Percentiles rank a stretch among this genome's conserved stretches.
Evolutionary conservation across 148 eudicot species (phyloP).

Genomic region (Cornus controversa): DNA sequence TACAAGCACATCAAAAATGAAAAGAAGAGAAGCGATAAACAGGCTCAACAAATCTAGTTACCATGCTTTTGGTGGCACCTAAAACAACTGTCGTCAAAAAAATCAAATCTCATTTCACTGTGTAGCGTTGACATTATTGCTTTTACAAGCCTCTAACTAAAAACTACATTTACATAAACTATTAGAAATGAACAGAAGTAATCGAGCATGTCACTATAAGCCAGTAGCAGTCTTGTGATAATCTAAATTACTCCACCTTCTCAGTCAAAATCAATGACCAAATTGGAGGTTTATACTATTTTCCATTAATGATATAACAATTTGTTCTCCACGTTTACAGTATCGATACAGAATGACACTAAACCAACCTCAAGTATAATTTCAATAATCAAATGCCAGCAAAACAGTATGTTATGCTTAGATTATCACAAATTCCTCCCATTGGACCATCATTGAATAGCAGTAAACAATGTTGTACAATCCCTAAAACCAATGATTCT

Average conservation of each 20-base stretch:
- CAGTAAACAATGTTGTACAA: background rate
- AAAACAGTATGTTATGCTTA: background rate
- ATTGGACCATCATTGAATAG: background rate
- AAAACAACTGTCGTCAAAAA: background rate
- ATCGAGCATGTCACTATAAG: background rate
- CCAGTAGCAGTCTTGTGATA: background rate
- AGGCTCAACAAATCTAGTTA: background rate
- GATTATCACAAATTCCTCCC: background rate
- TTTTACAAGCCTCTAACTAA: background rate
- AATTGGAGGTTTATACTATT: background rate
- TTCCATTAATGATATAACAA: background rate
- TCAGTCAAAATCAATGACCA: background rate
- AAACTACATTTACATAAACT: constrained; percentile 3
- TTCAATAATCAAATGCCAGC: background rate
- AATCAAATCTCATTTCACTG: background rate
- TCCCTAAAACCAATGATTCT: background rate
- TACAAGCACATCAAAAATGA: too few relatives aligned
- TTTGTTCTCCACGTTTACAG: background rate
- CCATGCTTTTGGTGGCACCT: background rate
- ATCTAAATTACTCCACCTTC: constrained; percentile 3
- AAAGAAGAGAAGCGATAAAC: background rate
- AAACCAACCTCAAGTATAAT: constrained; percentile 5
- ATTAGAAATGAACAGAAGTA: constrained; percentile 4
- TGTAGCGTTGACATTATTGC: background rate
- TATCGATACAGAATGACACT: background rate